Base-by-base conservation (phyloP, 1,284 basidiomycete genomes). In the Puccinia sorghi region DNA sequence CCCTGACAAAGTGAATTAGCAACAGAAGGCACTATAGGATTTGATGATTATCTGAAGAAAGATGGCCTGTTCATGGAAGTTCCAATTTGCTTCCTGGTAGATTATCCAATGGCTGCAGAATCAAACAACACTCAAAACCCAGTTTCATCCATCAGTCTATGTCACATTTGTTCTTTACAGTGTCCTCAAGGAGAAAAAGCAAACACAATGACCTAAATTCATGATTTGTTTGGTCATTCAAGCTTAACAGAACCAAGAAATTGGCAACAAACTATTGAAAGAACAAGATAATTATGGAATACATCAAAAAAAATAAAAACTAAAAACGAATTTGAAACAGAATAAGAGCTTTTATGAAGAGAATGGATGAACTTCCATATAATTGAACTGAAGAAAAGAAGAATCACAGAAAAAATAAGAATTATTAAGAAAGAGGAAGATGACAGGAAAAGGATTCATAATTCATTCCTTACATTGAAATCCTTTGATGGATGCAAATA, bases 401-500 rank as follows among this genome's bases (percentile, higher is more conserved):
- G 7, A 7, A 17, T 17, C n/a, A 1, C 13, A 2, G 50, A 54
- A 20, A 5, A 15, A 22, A 2, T 20, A 17, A 17, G 50, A 2
- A 54, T 17, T 1, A 54, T 54, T 20, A 20, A 17, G n/a, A 5
- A 17, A 8, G 17, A 54, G 50, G 2, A 22, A 20, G 50, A 54
- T 1, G 20, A 12, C 15, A 4, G 7, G 2, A 3, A 20, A 1
- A 17, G 50, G n/a, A 5, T 54, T 1, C n/a, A 17, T 7, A 54
- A 54, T 22, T 15, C 50, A 54, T 54, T 17, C n/a, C 20, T 17
- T 1, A 2, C 1, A 1, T 7, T 54, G 17, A 11, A 27, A 85
- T 84, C 80, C 20, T 76, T 86, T 13, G 83, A 86, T 80, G 82
- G 83, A 0, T 82, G 85, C 71, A 46, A 67, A 17, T 84, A 86